Conservation (phyloP, 2,329 filamentous ascomycete species). For the Aspergillus nomiae region DNA sequence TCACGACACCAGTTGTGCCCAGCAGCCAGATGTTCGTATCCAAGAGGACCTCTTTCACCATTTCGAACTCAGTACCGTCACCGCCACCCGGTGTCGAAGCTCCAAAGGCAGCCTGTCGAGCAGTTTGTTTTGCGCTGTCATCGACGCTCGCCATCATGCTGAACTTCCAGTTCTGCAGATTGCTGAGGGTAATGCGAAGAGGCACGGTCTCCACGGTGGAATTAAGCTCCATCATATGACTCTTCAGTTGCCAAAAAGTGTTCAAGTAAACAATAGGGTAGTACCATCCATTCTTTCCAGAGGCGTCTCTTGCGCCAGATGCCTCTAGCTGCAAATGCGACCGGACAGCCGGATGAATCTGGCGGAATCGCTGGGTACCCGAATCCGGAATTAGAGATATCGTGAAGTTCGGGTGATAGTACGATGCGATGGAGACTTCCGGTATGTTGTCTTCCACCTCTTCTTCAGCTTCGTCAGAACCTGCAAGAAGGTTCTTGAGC, state of each 20-base stretch:
- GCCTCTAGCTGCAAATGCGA: slow-evolving; percentile 79
- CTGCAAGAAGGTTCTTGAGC: slow-evolving; percentile 77
- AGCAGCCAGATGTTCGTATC: slow-evolving; percentile 94
- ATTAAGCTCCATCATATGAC: slow-evolving; percentile 89
- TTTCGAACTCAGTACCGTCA: slow-evolving; percentile 91
- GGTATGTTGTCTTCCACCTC: slow-evolving; percentile 57
- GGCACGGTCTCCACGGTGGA: slow-evolving; percentile 81
- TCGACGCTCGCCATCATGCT: slow-evolving; percentile 81
- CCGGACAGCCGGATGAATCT: slow-evolving; percentile 71
- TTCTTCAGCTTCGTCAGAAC: slow-evolving; percentile 50
- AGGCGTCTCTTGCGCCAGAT: slow-evolving; percentile 77
- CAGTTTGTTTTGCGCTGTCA: slow-evolving; percentile 80
- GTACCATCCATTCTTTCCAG: slow-evolving; percentile 91
- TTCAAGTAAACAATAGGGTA: slow-evolving; percentile 88
- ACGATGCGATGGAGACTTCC: slow-evolving; percentile 75
- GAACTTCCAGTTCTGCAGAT: slow-evolving; percentile 87
- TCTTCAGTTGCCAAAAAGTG: slow-evolving; percentile 93
- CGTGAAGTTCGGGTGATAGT: slow-evolving; percentile 94
- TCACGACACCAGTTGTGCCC: slow-evolving; percentile 79
- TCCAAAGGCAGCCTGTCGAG: slow-evolving; percentile 75
- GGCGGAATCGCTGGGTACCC: slow-evolving; percentile 67
- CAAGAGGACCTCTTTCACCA: slow-evolving; percentile 93
- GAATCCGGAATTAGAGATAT: slow-evolving; percentile 82
- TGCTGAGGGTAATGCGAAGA: slow-evolving; percentile 79
- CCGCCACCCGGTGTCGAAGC: slow-evolving; percentile 72